phyloP scores from a whole-genome alignment of 768 basidiomycete genomes.

The Boletales sp. region DNA sequence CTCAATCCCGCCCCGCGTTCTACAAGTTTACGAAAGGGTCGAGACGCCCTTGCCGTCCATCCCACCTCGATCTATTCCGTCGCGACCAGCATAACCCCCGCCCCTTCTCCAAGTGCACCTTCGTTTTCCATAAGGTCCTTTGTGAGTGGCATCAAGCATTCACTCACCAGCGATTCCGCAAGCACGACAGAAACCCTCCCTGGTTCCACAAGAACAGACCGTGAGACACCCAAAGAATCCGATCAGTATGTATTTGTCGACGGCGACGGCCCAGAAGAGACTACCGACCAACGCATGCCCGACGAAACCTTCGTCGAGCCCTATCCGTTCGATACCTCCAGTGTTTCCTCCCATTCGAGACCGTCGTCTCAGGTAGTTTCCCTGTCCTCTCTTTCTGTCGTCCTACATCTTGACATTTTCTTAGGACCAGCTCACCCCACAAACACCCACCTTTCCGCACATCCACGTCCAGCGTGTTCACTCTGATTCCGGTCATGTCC shows the following conservation, averaged over 20 bases:
- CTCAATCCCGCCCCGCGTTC: conserved; percentile 24
- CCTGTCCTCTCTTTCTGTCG: background rate
- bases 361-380: conserved; percentile 14
- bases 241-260: conserved; percentile 28
- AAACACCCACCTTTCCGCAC: conserved; percentile 16
- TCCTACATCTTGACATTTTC: background rate
- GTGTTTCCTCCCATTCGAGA: conserved; percentile 14
- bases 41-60: conserved; percentile 5
- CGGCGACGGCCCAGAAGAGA: conserved; percentile 10
- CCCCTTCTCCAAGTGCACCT: conserved; percentile 15
- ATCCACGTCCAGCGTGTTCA: conserved; percentile 22
- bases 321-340: conserved; percentile 19
- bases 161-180: conserved; percentile 13
- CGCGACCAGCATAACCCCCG: conserved; percentile 5
- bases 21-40: conserved; percentile 16
- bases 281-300: conserved; percentile 5
- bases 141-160: conserved; percentile 18
- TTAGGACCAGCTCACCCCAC: conserved; percentile 17
- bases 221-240: conserved; percentile 8
- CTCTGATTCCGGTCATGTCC: conserved; percentile 15
- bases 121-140: conserved; percentile 23
- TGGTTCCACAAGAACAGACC: background rate
- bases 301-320: conserved; percentile 21
- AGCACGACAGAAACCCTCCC: conserved; percentile 4
- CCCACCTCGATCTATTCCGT: conserved; percentile 14